These are phyloP conservation scores for Moricandia arvensis DNA, from an alignment of 345 rosid species.

Conservation along the genomic window DNA sequence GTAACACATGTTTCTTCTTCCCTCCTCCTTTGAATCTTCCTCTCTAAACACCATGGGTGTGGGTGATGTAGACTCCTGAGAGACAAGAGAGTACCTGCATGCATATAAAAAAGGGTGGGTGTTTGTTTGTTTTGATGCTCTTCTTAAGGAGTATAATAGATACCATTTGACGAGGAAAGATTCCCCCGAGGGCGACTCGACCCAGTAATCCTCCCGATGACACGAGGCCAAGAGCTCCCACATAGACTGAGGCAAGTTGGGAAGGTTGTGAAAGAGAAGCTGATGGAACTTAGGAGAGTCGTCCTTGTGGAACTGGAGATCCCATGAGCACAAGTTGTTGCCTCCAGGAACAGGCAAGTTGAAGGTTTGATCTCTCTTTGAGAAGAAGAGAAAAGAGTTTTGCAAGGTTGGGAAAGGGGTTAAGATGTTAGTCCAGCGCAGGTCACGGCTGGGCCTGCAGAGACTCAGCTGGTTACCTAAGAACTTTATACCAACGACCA, in stretches of 20 bases:
- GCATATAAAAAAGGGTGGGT: too few species aligned
- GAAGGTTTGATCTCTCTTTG: neutral
- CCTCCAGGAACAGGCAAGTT: neutral
- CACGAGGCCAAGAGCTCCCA: too few species aligned
- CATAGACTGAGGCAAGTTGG: neutral
- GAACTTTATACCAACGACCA: constrained; percentile 15
- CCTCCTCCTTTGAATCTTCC: neutral
- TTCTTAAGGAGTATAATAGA: too few species aligned
- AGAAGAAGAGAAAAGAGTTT: constrained; percentile 5
- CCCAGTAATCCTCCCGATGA: too few species aligned
- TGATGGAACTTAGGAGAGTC: neutral
- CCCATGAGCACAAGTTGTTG: neutral
- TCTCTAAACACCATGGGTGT: neutral
- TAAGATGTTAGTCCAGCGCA: constrained; percentile 5
- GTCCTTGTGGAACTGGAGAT: neutral
- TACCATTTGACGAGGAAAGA: too few species aligned
- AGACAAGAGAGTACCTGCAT: neutral
- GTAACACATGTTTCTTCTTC: neutral
- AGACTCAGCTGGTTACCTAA: constrained; percentile 16
- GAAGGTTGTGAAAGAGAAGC: neutral
- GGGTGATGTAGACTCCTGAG: neutral
- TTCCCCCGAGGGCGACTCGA: too few species aligned
- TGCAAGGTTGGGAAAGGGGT: neutral
- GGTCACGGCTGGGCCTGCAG: neutral
- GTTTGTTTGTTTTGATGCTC: too few species aligned